Percentiles rank a stretch among this genome's conserved stretches.
Evolutionary conservation across 768 basidiomycete species (phyloP).

Genomic region (Lyophyllum shimeji): DNA sequence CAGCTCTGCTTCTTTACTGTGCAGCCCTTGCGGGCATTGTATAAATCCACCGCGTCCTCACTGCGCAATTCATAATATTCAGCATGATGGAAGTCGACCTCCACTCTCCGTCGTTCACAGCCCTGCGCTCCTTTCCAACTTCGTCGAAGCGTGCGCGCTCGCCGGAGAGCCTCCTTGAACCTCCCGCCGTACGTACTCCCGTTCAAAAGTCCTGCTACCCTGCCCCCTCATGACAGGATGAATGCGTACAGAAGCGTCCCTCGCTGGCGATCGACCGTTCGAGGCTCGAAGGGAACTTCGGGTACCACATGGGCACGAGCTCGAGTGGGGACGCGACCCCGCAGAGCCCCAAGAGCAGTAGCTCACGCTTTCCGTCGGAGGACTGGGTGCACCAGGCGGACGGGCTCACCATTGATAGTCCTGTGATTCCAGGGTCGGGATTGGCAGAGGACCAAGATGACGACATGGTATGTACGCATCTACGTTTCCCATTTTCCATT

Average conservation of each 20-base stretch:
- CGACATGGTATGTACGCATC: constrained; percentile 48
- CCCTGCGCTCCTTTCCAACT: constrained; percentile 29
- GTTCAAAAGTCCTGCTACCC: background rate
- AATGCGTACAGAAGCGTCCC: constrained; percentile 54
- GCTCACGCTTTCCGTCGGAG: constrained; percentile 50
- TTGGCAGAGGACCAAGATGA: constrained; percentile 32
- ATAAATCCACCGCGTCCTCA: background rate
- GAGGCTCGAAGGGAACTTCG: background rate
- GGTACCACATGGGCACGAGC: constrained; percentile 15
- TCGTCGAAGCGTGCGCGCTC: constrained; percentile 58
- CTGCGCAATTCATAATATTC: constrained; percentile 23
- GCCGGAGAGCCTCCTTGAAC: constrained; percentile 49
- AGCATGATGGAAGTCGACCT: constrained; percentile 67
- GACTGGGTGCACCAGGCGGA: constrained; percentile 78
- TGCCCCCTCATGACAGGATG: background rate
- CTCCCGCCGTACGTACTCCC: constrained; percentile 48
- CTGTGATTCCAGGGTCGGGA: constrained; percentile 25
- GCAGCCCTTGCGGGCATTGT: background rate
- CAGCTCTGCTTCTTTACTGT: background rate
- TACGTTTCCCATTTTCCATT: background rate
- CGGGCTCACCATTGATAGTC: constrained; percentile 64
- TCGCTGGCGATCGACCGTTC: constrained; percentile 36
- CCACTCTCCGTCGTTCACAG: constrained; percentile 43
- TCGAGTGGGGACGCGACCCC: constrained; percentile 13
- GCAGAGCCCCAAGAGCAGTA: constrained; percentile 27